These are phyloP conservation scores for Podosphaera xanthii DNA, from an alignment of 2,329 filamentous ascomycete genomes.

Conservation along the genomic window DNA sequence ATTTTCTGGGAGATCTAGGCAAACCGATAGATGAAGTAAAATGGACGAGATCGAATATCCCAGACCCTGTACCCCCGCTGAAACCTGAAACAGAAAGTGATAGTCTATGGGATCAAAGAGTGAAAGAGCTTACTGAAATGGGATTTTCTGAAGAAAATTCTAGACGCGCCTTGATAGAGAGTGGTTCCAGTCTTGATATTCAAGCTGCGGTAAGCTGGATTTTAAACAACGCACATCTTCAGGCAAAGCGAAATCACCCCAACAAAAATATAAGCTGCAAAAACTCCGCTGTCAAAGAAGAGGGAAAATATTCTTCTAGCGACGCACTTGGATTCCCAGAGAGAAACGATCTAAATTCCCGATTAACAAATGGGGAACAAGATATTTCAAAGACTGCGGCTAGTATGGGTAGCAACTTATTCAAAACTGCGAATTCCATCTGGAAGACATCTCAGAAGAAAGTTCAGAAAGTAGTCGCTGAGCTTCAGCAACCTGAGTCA, in stretches of 20 bases:
- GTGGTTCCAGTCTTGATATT: constrained; percentile 55
- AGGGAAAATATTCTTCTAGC: constrained; percentile 4
- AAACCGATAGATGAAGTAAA: constrained; percentile 41
- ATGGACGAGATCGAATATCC: constrained; percentile 18
- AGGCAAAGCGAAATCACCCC: constrained; percentile 50
- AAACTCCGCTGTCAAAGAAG: constrained; percentile 8
- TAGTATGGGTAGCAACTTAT: constrained; percentile 57
- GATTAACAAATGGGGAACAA: constrained; percentile 35
- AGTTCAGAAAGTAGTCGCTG: constrained; percentile 74
- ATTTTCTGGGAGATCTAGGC: constrained; percentile 40
- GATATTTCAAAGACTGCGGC: constrained; percentile 66
- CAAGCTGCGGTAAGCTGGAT: constrained; percentile 77
- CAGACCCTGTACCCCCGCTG: constrained; percentile 2
- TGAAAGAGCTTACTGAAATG: constrained; percentile 84
- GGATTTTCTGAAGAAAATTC: constrained; percentile 75
- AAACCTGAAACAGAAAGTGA: constrained; percentile 15
- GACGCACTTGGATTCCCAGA: constrained; percentile 10
- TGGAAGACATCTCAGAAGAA: constrained; percentile 93
- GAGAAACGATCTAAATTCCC: constrained; percentile 28
- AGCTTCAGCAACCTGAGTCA: constrained; percentile 47
- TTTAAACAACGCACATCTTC: constrained; percentile 70
- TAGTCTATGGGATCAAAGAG: constrained; percentile 52
- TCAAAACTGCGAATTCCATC: constrained; percentile 84
- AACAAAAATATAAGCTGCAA: constrained; percentile 18
- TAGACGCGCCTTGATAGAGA: constrained; percentile 56